These are phyloP conservation scores for Liquidambar formosana DNA, from an alignment of 164 flowering plant species.

Conservation along the genomic window DNA sequence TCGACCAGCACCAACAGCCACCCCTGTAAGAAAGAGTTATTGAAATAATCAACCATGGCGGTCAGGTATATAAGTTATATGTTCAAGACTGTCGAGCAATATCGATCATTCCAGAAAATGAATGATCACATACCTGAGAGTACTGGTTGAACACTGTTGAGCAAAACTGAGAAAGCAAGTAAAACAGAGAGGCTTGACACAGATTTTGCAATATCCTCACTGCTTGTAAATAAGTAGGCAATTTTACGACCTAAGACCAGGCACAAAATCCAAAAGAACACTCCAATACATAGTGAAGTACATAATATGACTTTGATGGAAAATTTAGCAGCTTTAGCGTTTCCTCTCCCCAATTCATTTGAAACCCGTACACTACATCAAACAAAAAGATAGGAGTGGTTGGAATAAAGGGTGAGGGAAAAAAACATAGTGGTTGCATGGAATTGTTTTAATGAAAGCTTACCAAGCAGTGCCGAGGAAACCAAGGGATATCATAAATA, in stretches of 20 bases:
- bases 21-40: constrained; percentile 37
- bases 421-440: no score
- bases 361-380: constrained; percentile 37
- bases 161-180: constrained; percentile 33
- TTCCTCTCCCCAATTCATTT: no score
- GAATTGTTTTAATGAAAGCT: no score
- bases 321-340: no score
- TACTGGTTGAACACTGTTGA: no score
- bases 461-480: constrained; percentile 41
- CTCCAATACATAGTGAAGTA: constrained; percentile 28
- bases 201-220: constrained; percentile 25
- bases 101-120: no score
- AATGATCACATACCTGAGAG: no score
- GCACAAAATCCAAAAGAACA: no score
- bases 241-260: constrained; percentile 26
- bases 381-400: neutral
- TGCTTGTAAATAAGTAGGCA: constrained; percentile 31
- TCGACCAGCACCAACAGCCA: constrained; percentile 58
- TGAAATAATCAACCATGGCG: neutral
- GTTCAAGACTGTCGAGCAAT: constrained; percentile 37
- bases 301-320: constrained; percentile 28
- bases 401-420: neutral
- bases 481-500: constrained; percentile 36
- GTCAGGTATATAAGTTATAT: constrained; percentile 26
- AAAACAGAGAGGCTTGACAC: constrained; percentile 35